phyloP scores from a whole-genome alignment of 768 basidiomycete genomes.

The Lanmaoa pseudosensibilis region DNA sequence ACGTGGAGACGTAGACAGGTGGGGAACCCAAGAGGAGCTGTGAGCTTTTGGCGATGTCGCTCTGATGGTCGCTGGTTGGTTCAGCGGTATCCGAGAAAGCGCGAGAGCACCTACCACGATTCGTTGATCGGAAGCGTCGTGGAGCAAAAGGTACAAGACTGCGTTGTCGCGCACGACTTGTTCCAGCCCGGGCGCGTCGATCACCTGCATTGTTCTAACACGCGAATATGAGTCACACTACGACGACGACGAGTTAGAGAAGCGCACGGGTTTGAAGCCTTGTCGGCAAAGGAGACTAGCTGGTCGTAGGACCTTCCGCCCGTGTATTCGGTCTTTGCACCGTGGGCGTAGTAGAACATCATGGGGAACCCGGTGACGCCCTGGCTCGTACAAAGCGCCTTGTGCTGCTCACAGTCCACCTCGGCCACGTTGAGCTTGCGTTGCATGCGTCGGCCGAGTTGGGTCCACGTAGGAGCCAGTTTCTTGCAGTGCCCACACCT shows the following conservation, averaged over 20 bases:
- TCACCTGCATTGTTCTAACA: constrained; percentile 22
- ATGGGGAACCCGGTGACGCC: constrained; percentile 83
- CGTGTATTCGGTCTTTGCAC: constrained; percentile 70
- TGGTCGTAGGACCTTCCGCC: constrained; percentile 71
- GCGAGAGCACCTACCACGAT: constrained; percentile 32
- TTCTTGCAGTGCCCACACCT: constrained; percentile 97
- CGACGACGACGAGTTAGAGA: constrained; percentile 6
- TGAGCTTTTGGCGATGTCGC: constrained; percentile 56
- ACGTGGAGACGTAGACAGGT: constrained; percentile 44
- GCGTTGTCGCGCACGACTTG: constrained; percentile 9
- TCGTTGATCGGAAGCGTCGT: constrained; percentile 34
- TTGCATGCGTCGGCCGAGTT: constrained; percentile 71
- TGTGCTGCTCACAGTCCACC: constrained; percentile 84
- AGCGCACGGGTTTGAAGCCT: constrained; percentile 68
- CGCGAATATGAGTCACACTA: not conserved
- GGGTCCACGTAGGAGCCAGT: constrained; percentile 77
- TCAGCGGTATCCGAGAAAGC: no score
- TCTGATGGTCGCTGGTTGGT: constrained; percentile 29
- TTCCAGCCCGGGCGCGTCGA: constrained; percentile 14
- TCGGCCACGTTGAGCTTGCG: constrained; percentile 75
- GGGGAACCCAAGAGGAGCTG: constrained; percentile 50
- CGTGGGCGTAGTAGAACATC: constrained; percentile 62
- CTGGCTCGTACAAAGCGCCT: constrained; percentile 61
- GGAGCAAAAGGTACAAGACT: constrained; percentile 51
- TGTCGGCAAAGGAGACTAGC: constrained; percentile 71